Conservation (phyloP, 805 yeast species). For the Cyberlindnera bimundalis region DNA sequence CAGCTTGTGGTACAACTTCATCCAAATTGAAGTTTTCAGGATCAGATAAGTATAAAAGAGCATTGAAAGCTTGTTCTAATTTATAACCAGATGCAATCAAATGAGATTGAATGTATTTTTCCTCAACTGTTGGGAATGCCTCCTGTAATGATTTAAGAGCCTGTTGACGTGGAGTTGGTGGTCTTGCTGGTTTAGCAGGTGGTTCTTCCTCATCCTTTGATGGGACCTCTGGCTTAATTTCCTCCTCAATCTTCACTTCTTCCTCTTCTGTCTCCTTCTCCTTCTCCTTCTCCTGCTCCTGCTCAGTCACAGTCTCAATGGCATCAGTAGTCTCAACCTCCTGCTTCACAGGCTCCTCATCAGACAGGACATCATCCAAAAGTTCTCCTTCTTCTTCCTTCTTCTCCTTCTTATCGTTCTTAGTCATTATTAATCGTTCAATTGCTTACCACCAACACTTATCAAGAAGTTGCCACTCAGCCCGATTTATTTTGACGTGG, state of each 20-base stretch:
- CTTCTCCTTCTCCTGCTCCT: conserved; percentile 7
- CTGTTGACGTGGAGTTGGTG: conserved; percentile 54
- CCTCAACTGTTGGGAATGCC: conserved; percentile 82
- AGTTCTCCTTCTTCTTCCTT: conserved; percentile 19
- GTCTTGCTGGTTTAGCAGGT: conserved; percentile 55
- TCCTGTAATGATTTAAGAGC: conserved; percentile 63
- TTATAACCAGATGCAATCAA: conserved; percentile 82
- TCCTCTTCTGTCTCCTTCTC: conserved; percentile 11
- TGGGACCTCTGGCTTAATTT: conserved; percentile 11
- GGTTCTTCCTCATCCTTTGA: conserved; percentile 26
- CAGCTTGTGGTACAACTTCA: conserved; percentile 32
- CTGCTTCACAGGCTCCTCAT: conserved; percentile 14
- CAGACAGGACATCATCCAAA: conserved; percentile 17
- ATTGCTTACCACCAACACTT: too few relatives aligned
- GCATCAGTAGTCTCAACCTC: conserved; percentile 8
- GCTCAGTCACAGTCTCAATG: conserved; percentile 2
- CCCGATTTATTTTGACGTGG: background rate
- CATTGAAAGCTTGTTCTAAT: conserved; percentile 85
- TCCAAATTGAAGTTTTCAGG: conserved; percentile 52
- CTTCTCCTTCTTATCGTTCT: conserved; percentile 11
- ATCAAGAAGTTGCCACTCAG: conserved; percentile 1
- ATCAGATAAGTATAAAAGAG: conserved; percentile 75
- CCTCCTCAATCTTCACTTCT: conserved; percentile 8
- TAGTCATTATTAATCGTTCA: conserved; percentile 12
- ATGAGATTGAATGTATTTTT: conserved; percentile 67